A percentile compares a stretch with the other conserved stretches of the same genome.
Evolutionary conservation across 2,329 filamentous ascomycete genomes (phyloP).

Genomic region (Didymella pomorum): DNA sequence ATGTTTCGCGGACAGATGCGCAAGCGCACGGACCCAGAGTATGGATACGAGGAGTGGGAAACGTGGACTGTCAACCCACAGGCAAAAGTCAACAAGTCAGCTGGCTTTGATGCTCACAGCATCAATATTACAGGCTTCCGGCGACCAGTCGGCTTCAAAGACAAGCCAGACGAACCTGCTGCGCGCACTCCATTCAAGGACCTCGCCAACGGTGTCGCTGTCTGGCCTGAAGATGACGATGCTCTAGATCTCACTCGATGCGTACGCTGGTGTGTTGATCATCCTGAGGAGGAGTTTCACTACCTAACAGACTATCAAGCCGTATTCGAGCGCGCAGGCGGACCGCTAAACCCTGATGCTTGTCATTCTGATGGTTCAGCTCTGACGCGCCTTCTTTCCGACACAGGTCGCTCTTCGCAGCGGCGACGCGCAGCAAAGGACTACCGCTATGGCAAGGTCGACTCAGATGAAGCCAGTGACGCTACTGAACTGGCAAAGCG

Average conservation of each 20-base stretch:
- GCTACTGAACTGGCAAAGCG: neutral
- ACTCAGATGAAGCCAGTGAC: neutral
- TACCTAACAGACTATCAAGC: constrained; percentile 36
- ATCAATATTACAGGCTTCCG: constrained; percentile 31
- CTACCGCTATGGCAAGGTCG: neutral
- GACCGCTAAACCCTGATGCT: neutral
- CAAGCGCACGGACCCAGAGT: constrained; percentile 18
- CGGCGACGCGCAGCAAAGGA: neutral
- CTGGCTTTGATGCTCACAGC: constrained; percentile 21
- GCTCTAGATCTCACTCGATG: constrained; percentile 42
- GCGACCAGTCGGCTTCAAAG: constrained; percentile 6
- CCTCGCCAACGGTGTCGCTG: constrained; percentile 32
- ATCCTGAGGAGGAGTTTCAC: constrained; percentile 30
- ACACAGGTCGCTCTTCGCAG: neutral
- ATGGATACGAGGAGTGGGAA: constrained; percentile 12
- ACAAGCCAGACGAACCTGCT: neutral
- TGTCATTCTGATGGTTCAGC: constrained; percentile 1
- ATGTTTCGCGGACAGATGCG: constrained; percentile 31
- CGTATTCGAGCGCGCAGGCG: constrained; percentile 1
- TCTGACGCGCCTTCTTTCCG: neutral
- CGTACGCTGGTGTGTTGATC: constrained; percentile 28
- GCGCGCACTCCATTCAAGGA: constrained; percentile 27
- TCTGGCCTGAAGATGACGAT: constrained; percentile 31
- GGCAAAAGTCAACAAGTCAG: constrained; percentile 11
- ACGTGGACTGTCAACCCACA: constrained; percentile 30